phyloP scores from a whole-genome alignment of 2,329 filamentous ascomycete genomes.

The Arthrobotrys megalospora region DNA sequence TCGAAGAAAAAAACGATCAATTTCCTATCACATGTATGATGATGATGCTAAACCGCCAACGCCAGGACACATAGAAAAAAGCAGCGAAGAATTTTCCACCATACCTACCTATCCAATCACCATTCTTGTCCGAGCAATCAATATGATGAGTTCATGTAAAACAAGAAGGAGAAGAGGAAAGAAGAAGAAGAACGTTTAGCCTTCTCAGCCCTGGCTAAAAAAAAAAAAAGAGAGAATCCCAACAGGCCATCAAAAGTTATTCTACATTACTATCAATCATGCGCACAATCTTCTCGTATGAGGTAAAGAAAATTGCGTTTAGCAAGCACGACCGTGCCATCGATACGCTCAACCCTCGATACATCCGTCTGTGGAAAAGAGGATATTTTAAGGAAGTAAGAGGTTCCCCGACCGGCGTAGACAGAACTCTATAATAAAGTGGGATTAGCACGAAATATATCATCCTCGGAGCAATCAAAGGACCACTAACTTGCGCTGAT shows the following conservation, averaged over 20 bases:
- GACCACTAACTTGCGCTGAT: constrained; percentile 73
- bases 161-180: not conserved
- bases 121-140: constrained; percentile 17
- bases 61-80: constrained; percentile 14
- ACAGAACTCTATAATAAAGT: constrained; percentile 41
- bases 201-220: not conserved
- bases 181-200: not conserved
- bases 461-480: not conserved
- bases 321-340: constrained; percentile 86
- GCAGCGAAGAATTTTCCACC: not conserved
- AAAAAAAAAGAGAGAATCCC: not conserved
- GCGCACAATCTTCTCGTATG: constrained; percentile 83
- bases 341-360: constrained; percentile 84
- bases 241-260: constrained; percentile 8
- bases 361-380: constrained; percentile 84
- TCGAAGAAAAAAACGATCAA: constrained; percentile 7
- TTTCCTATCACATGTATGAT: constrained; percentile 11
- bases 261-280: constrained; percentile 61
- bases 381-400: constrained; percentile 76
- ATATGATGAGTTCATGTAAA: constrained; percentile 1
- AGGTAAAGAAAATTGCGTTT: constrained; percentile 91
- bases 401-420: constrained; percentile 52
- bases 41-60: constrained; percentile 33
- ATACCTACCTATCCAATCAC: constrained; percentile 3
- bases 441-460: constrained; percentile 34